Percentiles rank a stretch among this genome's conserved stretches.
phyloP scores from a whole-genome alignment of 805 yeast species.

The Saturnispora diversa region DNA sequence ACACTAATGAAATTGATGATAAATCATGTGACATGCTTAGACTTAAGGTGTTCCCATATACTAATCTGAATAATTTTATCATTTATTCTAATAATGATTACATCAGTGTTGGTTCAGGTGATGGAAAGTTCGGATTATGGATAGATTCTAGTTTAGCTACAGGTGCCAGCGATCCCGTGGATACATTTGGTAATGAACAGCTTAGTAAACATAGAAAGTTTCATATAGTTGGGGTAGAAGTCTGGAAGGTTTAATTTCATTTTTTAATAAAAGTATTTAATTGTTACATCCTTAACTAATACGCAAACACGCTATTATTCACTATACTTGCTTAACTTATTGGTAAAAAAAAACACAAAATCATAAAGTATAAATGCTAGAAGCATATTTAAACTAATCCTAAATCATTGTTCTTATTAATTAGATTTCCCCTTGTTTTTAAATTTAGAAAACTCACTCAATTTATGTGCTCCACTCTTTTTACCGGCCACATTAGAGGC shows the following conservation, averaged over 20 bases:
- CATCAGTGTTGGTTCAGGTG: conserved; percentile 84
- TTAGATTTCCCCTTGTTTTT: conserved; percentile 4
- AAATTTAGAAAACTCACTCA: conserved; percentile 5
- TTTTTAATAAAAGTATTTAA: background rate
- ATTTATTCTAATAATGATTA: conserved; percentile 73
- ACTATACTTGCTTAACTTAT: no score
- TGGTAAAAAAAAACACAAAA: background rate
- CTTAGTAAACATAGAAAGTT: conserved; percentile 50
- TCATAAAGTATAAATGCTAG: background rate
- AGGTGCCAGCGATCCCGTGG: conserved; percentile 74
- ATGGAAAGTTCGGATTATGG: conserved; percentile 90
- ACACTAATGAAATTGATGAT: background rate
- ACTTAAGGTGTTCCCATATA: conserved; percentile 76
- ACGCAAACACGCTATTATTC: no score
- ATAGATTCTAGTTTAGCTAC: conserved; percentile 61
- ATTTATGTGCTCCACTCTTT: conserved; percentile 3
- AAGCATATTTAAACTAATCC: no score
- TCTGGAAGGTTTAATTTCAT: conserved; percentile 56
- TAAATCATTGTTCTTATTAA: no score
- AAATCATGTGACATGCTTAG: conserved; percentile 4
- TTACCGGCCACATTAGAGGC: conserved; percentile 10
- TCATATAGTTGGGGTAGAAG: conserved; percentile 66
- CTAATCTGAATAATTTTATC: conserved; percentile 80
- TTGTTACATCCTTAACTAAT: no score
- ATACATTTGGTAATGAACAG: conserved; percentile 86